phyloP scores from a whole-genome alignment of 2,329 filamentous ascomycete genomes.

The Fusarium fujikuroi region DNA sequence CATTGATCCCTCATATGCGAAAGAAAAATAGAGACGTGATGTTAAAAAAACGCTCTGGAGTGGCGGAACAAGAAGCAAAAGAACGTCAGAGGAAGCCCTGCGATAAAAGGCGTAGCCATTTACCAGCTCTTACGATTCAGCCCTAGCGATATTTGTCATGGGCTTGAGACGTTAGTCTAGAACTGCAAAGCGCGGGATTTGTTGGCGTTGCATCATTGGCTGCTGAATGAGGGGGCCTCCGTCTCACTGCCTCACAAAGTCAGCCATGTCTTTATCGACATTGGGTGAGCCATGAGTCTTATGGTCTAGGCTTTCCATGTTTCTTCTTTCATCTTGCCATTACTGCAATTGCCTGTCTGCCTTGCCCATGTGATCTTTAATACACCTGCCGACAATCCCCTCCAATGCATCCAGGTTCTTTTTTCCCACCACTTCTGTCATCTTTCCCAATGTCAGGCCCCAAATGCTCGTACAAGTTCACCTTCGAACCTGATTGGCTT shows the following conservation, averaged over 20 bases:
- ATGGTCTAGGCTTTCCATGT: accelerated
- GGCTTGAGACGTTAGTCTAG: no score
- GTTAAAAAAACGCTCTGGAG: no score
- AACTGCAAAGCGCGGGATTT: neutral
- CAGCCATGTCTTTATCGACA: neutral
- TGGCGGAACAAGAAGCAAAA: neutral
- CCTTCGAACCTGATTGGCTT: neutral
- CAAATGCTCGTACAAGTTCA: neutral
- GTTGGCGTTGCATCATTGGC: neutral
- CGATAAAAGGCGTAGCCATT: no score
- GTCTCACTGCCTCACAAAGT: neutral
- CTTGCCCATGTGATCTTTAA: neutral
- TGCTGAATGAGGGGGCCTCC: neutral
- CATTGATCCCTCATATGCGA: accelerated
- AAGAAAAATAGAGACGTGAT: no score
- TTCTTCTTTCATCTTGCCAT: neutral
- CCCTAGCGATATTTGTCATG: no score
- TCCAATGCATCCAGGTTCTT: neutral
- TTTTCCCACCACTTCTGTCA: neutral
- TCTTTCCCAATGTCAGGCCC: neutral
- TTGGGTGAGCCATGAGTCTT: neutral
- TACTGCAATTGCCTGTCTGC: neutral
- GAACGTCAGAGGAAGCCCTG: no score
- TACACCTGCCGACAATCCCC: neutral
- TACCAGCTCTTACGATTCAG: neutral